A percentile compares a stretch with the other conserved stretches of the same genome.
phyloP scores from a whole-genome alignment of 2,329 filamentous ascomycete genomes.

The Neofusicoccum cordaticola region DNA sequence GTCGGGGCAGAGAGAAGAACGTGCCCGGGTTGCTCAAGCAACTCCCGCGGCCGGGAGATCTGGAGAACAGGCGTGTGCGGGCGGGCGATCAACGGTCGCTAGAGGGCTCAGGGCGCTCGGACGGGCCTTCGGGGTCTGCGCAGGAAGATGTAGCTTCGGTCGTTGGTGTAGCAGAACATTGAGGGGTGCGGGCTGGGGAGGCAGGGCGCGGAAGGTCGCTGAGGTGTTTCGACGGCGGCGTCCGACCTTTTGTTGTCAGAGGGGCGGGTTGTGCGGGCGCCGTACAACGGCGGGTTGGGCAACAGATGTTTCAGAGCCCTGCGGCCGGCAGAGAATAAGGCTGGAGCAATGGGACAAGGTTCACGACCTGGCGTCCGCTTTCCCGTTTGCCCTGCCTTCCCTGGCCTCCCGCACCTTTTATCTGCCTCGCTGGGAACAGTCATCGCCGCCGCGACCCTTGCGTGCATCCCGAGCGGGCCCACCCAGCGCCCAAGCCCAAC shows the following conservation, averaged over 20 bases:
- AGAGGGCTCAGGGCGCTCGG: constrained; percentile 6
- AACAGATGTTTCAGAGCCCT: constrained; percentile 5
- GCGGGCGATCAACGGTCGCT: constrained; percentile 11
- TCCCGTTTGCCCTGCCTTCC: neutral
- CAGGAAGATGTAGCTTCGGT: constrained; percentile 16
- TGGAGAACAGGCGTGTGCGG: constrained; percentile 10
- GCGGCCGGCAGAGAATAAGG: neutral
- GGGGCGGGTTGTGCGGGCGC: neutral
- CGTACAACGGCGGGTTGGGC: constrained; percentile 7
- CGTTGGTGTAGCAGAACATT: constrained; percentile 13
- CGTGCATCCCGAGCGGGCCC: neutral
- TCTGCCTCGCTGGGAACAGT: neutral
- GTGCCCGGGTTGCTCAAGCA: constrained; percentile 16
- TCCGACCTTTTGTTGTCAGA: neutral
- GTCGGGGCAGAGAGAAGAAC: constrained; percentile 12
- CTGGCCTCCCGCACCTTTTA: neutral
- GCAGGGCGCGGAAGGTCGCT: neutral
- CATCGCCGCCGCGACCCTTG: neutral
- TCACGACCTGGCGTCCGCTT: neutral
- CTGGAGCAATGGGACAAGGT: constrained; percentile 1
- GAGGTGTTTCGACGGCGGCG: neutral
- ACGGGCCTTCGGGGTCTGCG: constrained; percentile 15
- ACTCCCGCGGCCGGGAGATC: constrained; percentile 9
- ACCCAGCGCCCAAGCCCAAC: neutral
- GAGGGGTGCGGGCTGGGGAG: neutral